phyloP scores from a whole-genome alignment of 495 filamentous ascomycete species.

The Trichoderma reesei region DNA sequence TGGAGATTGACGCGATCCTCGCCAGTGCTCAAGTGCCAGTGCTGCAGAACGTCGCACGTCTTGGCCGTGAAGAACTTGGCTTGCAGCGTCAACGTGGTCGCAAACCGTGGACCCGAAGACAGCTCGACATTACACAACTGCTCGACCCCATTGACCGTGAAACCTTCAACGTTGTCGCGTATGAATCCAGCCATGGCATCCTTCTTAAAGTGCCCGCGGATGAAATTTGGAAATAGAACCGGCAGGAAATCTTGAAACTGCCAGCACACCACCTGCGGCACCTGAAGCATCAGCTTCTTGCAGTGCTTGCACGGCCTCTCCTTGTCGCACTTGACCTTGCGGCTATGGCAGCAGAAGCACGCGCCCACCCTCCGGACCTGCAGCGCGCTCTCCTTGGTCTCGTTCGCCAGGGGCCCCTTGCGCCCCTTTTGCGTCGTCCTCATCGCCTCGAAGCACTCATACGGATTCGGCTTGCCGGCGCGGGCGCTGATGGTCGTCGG shows the following conservation, averaged over 20 bases:
- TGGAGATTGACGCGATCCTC: slow-evolving; percentile 27
- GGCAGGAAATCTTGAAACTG: slow-evolving; percentile 36
- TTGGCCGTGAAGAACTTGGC: slow-evolving; percentile 39
- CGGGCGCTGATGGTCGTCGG: slow-evolving; percentile 34
- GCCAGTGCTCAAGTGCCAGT: slow-evolving; percentile 29
- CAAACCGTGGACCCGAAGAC: slow-evolving; percentile 31
- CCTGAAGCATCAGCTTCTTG: slow-evolving; percentile 30
- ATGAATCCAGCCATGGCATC: slow-evolving; percentile 35
- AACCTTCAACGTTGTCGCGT: slow-evolving; percentile 30
- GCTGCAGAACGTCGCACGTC: slow-evolving; percentile 34
- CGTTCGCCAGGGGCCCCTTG: slow-evolving; percentile 36
- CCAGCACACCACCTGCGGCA: slow-evolving; percentile 37
- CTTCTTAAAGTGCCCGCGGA: slow-evolving; percentile 34
- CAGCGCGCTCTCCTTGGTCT: slow-evolving; percentile 38
- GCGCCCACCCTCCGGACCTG: slow-evolving; percentile 36
- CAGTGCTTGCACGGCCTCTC: slow-evolving; percentile 39
- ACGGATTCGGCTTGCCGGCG: slow-evolving; percentile 33
- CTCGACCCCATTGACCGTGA: slow-evolving; percentile 25
- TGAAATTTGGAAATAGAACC: slow-evolving; percentile 39
- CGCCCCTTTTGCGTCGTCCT: slow-evolving; percentile 35
- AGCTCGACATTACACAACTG: slow-evolving; percentile 32
- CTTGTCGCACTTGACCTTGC: slow-evolving; percentile 38
- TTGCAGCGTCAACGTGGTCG: slow-evolving; percentile 26
- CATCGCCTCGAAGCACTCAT: slow-evolving; percentile 38
- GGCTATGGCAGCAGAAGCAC: slow-evolving; percentile 41